A percentile compares a stretch with the other conserved stretches of the same genome.
Evolutionary conservation across 2,329 filamentous ascomycete genomes (phyloP).

Genomic region (Fusarium protoensiforme): DNA sequence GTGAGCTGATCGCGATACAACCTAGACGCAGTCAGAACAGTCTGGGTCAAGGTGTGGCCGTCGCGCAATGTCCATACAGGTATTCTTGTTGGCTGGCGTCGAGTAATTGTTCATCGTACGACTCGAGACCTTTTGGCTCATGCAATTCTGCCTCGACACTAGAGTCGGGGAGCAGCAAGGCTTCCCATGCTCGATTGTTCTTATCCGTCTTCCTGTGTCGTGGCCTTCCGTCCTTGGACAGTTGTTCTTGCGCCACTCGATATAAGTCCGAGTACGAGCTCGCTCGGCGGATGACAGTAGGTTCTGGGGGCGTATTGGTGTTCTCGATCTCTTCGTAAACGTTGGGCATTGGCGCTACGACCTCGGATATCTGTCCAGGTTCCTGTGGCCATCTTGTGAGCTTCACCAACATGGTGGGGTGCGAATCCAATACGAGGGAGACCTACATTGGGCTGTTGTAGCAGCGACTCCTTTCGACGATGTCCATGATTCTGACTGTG

Average conservation of each 20-base stretch:
- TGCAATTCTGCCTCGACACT: conserved; percentile 32
- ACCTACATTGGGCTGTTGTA: conserved; percentile 72
- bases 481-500: conserved; percentile 62
- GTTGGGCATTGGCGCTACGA: conserved; percentile 66
- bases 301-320: conserved; percentile 71
- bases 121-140: conserved; percentile 34
- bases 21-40: conserved; percentile 55
- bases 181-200: conserved; percentile 62
- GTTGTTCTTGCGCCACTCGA: conserved; percentile 67
- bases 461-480: conserved; percentile 74
- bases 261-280: conserved; percentile 84
- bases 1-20: conserved; percentile 84
- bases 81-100: conserved; percentile 89
- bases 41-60: background rate
- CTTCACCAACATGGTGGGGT: conserved; percentile 33
- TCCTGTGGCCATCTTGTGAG: conserved; percentile 56
- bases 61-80: conserved; percentile 64
- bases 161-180: conserved; percentile 52
- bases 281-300: conserved; percentile 72
- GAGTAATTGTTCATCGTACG: conserved; percentile 74
- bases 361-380: conserved; percentile 61
- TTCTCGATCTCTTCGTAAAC: conserved; percentile 68
- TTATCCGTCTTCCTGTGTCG: conserved; percentile 54
- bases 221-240: conserved; percentile 61
- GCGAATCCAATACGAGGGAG: conserved; percentile 5